Evolutionary conservation across 2,329 filamentous ascomycete genomes (phyloP).

Genomic region (Myriosclerotinia duriaeana): DNA sequence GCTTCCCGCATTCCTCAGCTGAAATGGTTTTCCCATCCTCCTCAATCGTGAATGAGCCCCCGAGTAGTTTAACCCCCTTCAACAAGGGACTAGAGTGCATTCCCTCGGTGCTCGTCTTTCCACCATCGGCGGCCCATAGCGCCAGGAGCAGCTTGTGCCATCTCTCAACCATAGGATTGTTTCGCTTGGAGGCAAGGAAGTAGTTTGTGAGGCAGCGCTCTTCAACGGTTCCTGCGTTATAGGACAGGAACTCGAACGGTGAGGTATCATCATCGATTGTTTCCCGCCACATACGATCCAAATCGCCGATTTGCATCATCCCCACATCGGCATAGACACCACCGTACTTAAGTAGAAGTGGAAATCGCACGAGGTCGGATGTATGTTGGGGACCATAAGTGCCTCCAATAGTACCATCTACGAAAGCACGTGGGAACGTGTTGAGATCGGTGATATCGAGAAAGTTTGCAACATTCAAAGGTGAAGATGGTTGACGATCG

Average conservation of each 20-base stretch:
- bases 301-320: constrained; percentile 56
- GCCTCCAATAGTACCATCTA: constrained; percentile 50
- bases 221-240: constrained; percentile 44
- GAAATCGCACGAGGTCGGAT: constrained; percentile 58
- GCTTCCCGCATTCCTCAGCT: constrained; percentile 44
- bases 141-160: constrained; percentile 52
- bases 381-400: constrained; percentile 53
- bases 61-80: constrained; percentile 46
- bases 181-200: constrained; percentile 45
- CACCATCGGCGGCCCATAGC: constrained; percentile 50
- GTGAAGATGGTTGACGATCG: constrained; percentile 47
- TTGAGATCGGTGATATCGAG: constrained; percentile 47
- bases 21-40: constrained; percentile 41
- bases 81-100: constrained; percentile 52
- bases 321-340: constrained; percentile 60
- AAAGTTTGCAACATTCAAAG: constrained; percentile 50
- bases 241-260: constrained; percentile 50
- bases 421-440: constrained; percentile 52
- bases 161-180: constrained; percentile 51
- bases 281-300: constrained; percentile 53
- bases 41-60: constrained; percentile 33
- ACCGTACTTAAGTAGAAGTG: constrained; percentile 56
- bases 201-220: constrained; percentile 49
- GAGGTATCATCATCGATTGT: constrained; percentile 50
- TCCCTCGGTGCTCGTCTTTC: constrained; percentile 50